A percentile compares a stretch with the other conserved stretches of the same genome.
phyloP scores from a whole-genome alignment of 1,284 basidiomycete genomes.

The Coniophora puteana region DNA sequence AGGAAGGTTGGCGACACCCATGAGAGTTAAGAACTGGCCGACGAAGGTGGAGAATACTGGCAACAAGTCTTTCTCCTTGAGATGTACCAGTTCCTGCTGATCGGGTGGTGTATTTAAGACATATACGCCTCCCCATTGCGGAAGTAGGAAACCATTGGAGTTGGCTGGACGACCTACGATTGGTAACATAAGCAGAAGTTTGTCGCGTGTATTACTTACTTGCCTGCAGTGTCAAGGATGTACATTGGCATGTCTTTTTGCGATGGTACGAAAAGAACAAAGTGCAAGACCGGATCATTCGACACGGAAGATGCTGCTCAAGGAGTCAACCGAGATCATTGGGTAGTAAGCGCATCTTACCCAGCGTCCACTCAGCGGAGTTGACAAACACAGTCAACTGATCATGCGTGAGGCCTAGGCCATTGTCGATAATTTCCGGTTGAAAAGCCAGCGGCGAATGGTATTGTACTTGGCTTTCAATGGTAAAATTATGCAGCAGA shows the following conservation, averaged over 20 bases:
- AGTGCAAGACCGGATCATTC: slow-evolving; percentile 90
- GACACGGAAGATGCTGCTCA: slow-evolving; percentile 72
- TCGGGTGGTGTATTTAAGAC: slow-evolving; percentile 63
- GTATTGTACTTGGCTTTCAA: slow-evolving; percentile 93
- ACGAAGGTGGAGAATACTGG: slow-evolving; percentile 71
- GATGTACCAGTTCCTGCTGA: slow-evolving; percentile 22
- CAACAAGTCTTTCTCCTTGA: slow-evolving; percentile 45
- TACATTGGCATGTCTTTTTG: slow-evolving; percentile 62
- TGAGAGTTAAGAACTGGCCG: slow-evolving; percentile 69
- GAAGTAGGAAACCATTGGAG: slow-evolving; percentile 80
- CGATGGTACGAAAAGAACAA: slow-evolving; percentile 88
- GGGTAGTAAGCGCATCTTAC: slow-evolving; percentile 49
- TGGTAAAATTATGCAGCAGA: slow-evolving; percentile 82
- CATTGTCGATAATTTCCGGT: slow-evolving; percentile 40
- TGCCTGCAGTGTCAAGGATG: slow-evolving; percentile 61
- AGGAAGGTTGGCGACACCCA: slow-evolving; percentile 75
- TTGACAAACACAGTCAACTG: slow-evolving; percentile 92
- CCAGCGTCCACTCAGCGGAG: slow-evolving; percentile 92
- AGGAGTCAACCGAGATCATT: not conserved
- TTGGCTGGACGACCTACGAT: slow-evolving; percentile 38
- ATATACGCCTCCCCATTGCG: slow-evolving; percentile 93
- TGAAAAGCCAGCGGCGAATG: slow-evolving; percentile 87
- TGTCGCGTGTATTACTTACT: slow-evolving; percentile 11
- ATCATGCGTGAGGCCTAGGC: slow-evolving; percentile 63
- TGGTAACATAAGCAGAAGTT: slow-evolving; percentile 7